phyloP scores from a whole-genome alignment of 2,329 filamentous ascomycete genomes.

The Fonsecaea pedrosoi region DNA sequence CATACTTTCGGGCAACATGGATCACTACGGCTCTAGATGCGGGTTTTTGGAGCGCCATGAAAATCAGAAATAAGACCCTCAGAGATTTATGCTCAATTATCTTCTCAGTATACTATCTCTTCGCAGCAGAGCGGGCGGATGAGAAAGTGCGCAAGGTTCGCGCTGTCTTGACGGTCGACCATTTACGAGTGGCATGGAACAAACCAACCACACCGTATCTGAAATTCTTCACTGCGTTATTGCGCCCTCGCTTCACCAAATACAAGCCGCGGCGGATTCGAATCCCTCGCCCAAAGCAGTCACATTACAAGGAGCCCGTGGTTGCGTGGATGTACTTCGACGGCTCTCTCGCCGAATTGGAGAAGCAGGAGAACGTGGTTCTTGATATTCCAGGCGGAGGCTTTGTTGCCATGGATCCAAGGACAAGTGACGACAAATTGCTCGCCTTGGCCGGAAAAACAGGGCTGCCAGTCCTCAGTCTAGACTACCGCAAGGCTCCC shows the following conservation, averaged over 20 bases:
- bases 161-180: conserved; percentile 84
- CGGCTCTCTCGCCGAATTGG: conserved; percentile 78
- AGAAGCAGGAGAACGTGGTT: conserved; percentile 77
- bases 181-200: conserved; percentile 92
- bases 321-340: conserved; percentile 94
- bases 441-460: conserved; percentile 90
- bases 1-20: conserved; percentile 97
- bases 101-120: conserved; percentile 88
- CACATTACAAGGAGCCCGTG: conserved; percentile 82
- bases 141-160: conserved; percentile 94
- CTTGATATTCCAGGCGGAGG: conserved; percentile 93
- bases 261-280: conserved; percentile 83
- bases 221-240: conserved; percentile 70
- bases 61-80: conserved; percentile 78
- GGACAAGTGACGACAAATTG: conserved; percentile 91
- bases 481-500: conserved; percentile 89
- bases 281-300: conserved; percentile 79
- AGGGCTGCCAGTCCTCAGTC: conserved; percentile 83
- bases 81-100: conserved; percentile 81
- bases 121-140: conserved; percentile 91
- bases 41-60: conserved; percentile 98
- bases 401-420: conserved; percentile 96
- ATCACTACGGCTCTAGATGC: conserved; percentile 92
- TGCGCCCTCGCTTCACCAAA: conserved; percentile 78
- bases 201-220: conserved; percentile 91